phyloP scores from a whole-genome alignment of 371 early-diverging fungal species.

The Mortierella sp. region DNA sequence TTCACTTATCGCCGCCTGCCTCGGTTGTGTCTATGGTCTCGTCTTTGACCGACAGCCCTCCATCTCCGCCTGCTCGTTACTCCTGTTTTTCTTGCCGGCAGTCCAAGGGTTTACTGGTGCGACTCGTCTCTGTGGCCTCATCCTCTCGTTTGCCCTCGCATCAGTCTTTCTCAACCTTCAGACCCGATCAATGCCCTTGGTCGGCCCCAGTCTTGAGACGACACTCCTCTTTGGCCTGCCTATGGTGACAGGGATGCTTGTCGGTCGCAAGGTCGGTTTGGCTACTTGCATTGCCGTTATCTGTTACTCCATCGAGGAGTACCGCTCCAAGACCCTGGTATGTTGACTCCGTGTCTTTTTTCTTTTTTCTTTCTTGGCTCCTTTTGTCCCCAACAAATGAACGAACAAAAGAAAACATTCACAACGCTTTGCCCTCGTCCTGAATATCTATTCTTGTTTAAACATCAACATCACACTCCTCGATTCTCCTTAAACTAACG shows the following conservation, averaged over 20 bases:
- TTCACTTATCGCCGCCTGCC: constrained; percentile 44
- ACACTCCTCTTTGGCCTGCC: constrained; percentile 43
- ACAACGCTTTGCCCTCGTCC: background rate
- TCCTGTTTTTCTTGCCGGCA: constrained; percentile 48
- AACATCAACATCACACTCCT: background rate
- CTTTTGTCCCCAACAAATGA: background rate
- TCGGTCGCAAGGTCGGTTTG: constrained; percentile 47
- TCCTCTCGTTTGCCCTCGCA: constrained; percentile 29
- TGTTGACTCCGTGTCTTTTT: background rate
- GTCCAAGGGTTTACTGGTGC: constrained; percentile 48
- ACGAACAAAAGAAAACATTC: background rate
- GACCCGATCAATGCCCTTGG: constrained; percentile 30
- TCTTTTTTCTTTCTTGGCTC: background rate
- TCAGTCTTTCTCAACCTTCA: constrained; percentile 35
- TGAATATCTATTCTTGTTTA: constrained; percentile 6
- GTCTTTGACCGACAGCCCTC: constrained; percentile 41
- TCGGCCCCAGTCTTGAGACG: constrained; percentile 50
- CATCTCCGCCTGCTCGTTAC: constrained; percentile 30
- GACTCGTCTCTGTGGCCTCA: constrained; percentile 39
- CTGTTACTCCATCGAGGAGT: constrained; percentile 40
- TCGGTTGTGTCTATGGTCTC: constrained; percentile 46
- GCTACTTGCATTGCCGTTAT: constrained; percentile 37
- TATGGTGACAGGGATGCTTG: constrained; percentile 41
- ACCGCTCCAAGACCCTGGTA: constrained; percentile 38
- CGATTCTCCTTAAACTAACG: constrained; percentile 3